These are phyloP conservation scores for Rhododendron mucronatum DNA, from an alignment of 148 eudicot species.

Conservation along the genomic window DNA sequence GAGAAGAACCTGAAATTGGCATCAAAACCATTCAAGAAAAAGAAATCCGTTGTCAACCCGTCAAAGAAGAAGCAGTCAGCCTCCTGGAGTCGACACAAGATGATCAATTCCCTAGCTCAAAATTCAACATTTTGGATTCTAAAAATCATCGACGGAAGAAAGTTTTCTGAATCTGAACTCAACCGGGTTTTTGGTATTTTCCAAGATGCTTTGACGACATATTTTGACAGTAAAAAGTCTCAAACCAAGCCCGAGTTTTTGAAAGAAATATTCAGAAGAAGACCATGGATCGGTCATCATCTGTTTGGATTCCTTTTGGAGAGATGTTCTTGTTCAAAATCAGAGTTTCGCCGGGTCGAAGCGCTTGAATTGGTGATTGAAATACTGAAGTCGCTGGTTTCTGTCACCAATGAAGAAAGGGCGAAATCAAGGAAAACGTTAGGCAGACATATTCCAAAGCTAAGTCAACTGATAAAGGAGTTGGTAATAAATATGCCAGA, in stretches of 20 bases:
- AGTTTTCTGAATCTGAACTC: slow-evolving; percentile 51
- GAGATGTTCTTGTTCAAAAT: slow-evolving; percentile 53
- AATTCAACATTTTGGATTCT: slow-evolving; percentile 81
- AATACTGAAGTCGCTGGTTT: slow-evolving; percentile 37
- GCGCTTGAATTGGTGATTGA: slow-evolving; percentile 67
- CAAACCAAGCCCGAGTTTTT: slow-evolving; percentile 69
- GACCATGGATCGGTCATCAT: slow-evolving; percentile 77
- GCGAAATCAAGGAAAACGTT: slow-evolving; percentile 34
- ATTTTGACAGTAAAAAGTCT: slow-evolving; percentile 73
- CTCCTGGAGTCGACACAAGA: slow-evolving; percentile 53
- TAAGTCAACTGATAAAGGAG: slow-evolving; percentile 47
- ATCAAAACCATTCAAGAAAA: slow-evolving; percentile 71
- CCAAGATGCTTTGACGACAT: slow-evolving; percentile 38
- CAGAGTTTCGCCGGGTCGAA: slow-evolving; percentile 66
- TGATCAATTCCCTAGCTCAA: slow-evolving; percentile 69
- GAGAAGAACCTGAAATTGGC: slow-evolving; percentile 76
- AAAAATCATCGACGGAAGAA: slow-evolving; percentile 70
- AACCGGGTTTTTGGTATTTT: slow-evolving; percentile 49
- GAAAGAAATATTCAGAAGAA: slow-evolving; percentile 70
- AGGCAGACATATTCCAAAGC: slow-evolving; percentile 41
- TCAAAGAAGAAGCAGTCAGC: slow-evolving; percentile 69
- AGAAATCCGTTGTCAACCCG: slow-evolving; percentile 42
- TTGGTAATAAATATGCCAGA: slow-evolving; percentile 67
- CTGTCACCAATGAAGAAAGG: slow-evolving; percentile 28
- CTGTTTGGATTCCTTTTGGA: slow-evolving; percentile 64